phyloP scores from a whole-genome alignment of 1,139 yeast species.

The Scheffersomyces stambukii region DNA sequence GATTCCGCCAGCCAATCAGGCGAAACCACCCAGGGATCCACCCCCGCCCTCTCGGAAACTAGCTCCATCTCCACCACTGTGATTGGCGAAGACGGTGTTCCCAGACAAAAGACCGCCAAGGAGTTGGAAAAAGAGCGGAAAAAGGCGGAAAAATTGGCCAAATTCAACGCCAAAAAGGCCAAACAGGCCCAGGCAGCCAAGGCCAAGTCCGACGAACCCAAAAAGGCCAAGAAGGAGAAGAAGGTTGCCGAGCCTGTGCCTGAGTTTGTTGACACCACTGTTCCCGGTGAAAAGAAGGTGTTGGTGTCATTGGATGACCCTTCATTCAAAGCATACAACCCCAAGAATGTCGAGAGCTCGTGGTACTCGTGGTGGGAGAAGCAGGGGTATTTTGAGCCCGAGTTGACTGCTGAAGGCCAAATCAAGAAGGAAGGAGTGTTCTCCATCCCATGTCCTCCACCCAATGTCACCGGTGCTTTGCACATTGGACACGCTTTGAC shows the following conservation, averaged over 20 bases:
- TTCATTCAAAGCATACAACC: constrained; percentile 89
- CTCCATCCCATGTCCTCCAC: constrained; percentile 97
- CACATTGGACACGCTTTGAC: constrained; percentile 99
- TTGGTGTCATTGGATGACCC: constrained; percentile 86
- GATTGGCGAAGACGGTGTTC: constrained; percentile 14
- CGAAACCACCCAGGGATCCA: constrained; percentile 5
- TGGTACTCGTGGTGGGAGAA: constrained; percentile 99
- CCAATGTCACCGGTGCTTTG: constrained; percentile 97
- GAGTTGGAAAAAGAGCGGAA: constrained; percentile 89
- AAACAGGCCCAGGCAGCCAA: constrained; percentile 54
- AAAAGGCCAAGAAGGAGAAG: constrained; percentile 71
- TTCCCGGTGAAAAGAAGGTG: constrained; percentile 85
- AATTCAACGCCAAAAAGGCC: constrained; percentile 89
- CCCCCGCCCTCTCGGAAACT: constrained; percentile 10
- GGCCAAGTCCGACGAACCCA: constrained; percentile 36
- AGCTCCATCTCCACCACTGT: too few species aligned
- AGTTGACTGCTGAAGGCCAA: constrained; percentile 69
- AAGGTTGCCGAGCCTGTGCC: constrained; percentile 69
- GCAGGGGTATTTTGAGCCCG: constrained; percentile 85
- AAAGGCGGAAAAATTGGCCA: constrained; percentile 95
- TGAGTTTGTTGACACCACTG: constrained; percentile 77
- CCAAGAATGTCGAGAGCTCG: constrained; percentile 88
- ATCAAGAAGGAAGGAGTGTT: constrained; percentile 79
- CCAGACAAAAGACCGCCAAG: constrained; percentile 57
- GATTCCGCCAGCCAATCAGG: constrained; percentile 3